phyloP scores from a whole-genome alignment of 2,329 filamentous ascomycete species.

The Apiospora phragmitis region DNA sequence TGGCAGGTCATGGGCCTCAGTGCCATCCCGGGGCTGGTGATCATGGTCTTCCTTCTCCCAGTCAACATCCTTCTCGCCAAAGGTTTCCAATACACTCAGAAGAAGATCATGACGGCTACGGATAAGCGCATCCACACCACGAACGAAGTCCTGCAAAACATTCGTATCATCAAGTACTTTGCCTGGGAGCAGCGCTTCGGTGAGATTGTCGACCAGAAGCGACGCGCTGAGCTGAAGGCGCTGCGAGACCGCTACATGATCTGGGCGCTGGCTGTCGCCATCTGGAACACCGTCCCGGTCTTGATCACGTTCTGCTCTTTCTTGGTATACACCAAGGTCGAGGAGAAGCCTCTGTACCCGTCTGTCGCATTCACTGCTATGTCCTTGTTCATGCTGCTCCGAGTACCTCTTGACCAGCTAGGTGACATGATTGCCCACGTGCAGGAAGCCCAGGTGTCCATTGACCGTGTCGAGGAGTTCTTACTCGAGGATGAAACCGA shows the following conservation, averaged over 20 bases:
- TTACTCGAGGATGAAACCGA: constrained; percentile 91
- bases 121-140: constrained; percentile 96
- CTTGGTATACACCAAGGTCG: constrained; percentile 85
- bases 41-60: constrained; percentile 87
- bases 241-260: constrained; percentile 83
- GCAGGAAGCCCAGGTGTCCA: constrained; percentile 93
- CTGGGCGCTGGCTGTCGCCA: constrained; percentile 87
- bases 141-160: constrained; percentile 96
- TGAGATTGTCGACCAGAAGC: constrained; percentile 84
- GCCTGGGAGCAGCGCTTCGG: constrained; percentile 95
- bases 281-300: constrained; percentile 95
- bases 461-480: constrained; percentile 95
- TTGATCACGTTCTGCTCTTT: constrained; percentile 97
- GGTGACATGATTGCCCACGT: constrained; percentile 99
- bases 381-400: constrained; percentile 90
- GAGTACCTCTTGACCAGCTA: constrained; percentile 90
- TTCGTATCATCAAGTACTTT: constrained; percentile 99
- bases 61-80: constrained; percentile 87
- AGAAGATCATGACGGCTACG: constrained; percentile 87
- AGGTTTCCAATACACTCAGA: constrained; percentile 83
- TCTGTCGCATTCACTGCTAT: constrained; percentile 95
- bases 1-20: constrained; percentile 91
- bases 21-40: constrained; percentile 86
- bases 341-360: constrained; percentile 85
- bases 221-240: constrained; percentile 73